phyloP scores from a whole-genome alignment of 495 filamentous ascomycete genomes.

The Aspergillus cristatus region DNA sequence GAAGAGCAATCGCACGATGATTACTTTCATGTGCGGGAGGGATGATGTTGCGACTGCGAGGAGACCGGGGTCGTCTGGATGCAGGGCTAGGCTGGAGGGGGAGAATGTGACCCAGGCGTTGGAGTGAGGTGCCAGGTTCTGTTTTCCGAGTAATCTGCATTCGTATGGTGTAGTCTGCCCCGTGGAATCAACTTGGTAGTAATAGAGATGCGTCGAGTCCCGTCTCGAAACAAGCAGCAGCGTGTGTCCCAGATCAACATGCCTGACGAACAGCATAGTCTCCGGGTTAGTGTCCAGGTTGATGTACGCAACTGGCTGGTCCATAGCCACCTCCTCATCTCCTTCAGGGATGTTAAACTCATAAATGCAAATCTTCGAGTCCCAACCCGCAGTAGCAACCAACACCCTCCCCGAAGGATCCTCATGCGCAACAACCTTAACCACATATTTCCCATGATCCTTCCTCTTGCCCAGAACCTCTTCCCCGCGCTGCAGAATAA shows the following conservation, averaged over 20 bases:
- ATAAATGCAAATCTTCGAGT: slow-evolving; percentile 50
- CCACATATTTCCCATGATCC: slow-evolving; percentile 56
- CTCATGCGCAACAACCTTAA: slow-evolving; percentile 40
- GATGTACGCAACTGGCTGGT: slow-evolving; percentile 38
- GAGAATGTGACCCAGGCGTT: slow-evolving; percentile 58
- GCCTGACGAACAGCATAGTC: slow-evolving; percentile 45
- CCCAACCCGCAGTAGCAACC: slow-evolving; percentile 60
- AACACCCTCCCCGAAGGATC: slow-evolving; percentile 20
- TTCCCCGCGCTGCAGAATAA: slow-evolving; percentile 36
- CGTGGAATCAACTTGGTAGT: slow-evolving; percentile 40
- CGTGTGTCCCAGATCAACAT: slow-evolving; percentile 34
- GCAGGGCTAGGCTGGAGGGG: slow-evolving; percentile 48
- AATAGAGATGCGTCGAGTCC: slow-evolving; percentile 54
- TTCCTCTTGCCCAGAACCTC: slow-evolving; percentile 36
- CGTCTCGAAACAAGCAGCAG: slow-evolving; percentile 48
- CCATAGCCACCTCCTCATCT: slow-evolving; percentile 11
- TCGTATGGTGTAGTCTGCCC: slow-evolving; percentile 8
- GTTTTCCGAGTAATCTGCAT: slow-evolving; percentile 39
- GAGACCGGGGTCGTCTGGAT: slow-evolving; percentile 43
- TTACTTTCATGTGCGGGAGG: slow-evolving; percentile 56
- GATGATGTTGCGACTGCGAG: slow-evolving; percentile 55
- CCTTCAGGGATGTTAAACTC: slow-evolving; percentile 10
- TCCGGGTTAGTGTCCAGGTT: slow-evolving; percentile 52
- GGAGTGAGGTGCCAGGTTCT: slow-evolving; percentile 57
- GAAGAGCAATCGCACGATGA: slow-evolving; percentile 51